Conservation (phyloP, 768 basidiomycete species). For the Chalciporus chontae region DNA sequence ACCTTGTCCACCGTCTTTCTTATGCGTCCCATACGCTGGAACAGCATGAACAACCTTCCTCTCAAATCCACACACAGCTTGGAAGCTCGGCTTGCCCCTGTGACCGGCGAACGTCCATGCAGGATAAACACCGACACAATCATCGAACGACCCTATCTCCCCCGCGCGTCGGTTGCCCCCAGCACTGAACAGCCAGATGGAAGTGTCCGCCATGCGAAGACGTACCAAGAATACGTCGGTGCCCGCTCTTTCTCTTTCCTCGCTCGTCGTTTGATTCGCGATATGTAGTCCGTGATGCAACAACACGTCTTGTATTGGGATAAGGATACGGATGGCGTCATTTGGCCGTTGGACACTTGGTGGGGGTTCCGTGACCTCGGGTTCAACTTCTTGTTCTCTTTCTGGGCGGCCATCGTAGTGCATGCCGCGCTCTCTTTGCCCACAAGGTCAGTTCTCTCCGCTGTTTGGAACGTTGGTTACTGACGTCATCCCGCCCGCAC, state of each 20-base stretch:
- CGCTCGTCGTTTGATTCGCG: not conserved
- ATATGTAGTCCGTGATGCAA: constrained; percentile 36
- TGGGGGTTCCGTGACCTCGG: constrained; percentile 39
- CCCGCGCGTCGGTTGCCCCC: constrained; percentile 27
- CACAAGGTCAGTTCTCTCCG: constrained; percentile 20
- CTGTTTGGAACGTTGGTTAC: not conserved
- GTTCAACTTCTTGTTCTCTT: constrained; percentile 36
- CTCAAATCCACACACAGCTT: constrained; percentile 19
- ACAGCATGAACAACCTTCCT: constrained; percentile 14
- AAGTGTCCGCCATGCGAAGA: constrained; percentile 16
- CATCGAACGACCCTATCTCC: constrained; percentile 27
- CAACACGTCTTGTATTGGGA: constrained; percentile 43
- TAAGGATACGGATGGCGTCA: constrained; percentile 37
- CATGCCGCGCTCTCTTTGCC: constrained; percentile 35
- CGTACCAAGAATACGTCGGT: constrained; percentile 22
- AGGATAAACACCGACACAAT: constrained; percentile 26
- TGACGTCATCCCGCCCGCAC: not conserved
- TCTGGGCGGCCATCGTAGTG: constrained; percentile 34
- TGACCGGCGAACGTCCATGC: constrained; percentile 15
- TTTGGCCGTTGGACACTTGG: constrained; percentile 45
- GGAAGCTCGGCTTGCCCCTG: constrained; percentile 19
- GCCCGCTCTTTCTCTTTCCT: not conserved
- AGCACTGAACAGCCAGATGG: constrained; percentile 22
- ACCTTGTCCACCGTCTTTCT: constrained; percentile 9
- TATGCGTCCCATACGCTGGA: constrained; percentile 17